These are phyloP conservation scores for Didymella lethalis DNA, from an alignment of 2,329 filamentous ascomycete genomes.

Conservation along the genomic window DNA sequence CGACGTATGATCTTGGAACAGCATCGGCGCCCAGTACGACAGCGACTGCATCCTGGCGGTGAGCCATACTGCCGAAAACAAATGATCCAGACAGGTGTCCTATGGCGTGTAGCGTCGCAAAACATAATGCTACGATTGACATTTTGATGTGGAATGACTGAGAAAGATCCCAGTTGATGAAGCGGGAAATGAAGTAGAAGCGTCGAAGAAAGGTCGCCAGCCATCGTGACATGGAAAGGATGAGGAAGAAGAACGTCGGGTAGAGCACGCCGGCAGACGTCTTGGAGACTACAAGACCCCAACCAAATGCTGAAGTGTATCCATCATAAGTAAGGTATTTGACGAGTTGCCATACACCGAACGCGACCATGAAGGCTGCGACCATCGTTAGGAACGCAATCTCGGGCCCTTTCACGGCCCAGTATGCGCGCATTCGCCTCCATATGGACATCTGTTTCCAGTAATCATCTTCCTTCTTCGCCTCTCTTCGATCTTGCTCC, in stretches of 20 bases:
- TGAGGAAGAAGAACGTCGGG: conserved; percentile 66
- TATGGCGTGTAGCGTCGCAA: conserved; percentile 63
- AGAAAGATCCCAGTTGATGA: conserved; percentile 66
- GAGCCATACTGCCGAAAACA: conserved; percentile 57
- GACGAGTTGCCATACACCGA: conserved; percentile 64
- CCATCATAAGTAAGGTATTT: conserved; percentile 58
- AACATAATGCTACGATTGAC: conserved; percentile 58
- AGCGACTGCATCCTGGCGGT: conserved; percentile 57
- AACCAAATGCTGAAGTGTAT: conserved; percentile 62
- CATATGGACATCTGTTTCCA: conserved; percentile 56
- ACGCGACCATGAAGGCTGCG: conserved; percentile 57
- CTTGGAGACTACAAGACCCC: conserved; percentile 65
- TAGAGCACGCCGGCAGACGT: conserved; percentile 64
- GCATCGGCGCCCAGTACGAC: conserved; percentile 55
- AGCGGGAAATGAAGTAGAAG: conserved; percentile 61
- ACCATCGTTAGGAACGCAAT: conserved; percentile 61
- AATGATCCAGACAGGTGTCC: conserved; percentile 64
- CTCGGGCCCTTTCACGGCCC: conserved; percentile 64
- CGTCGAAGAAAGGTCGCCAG: conserved; percentile 62
- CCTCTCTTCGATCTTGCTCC: conserved; percentile 58
- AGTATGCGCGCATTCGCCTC: conserved; percentile 61
- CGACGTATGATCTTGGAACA: conserved; percentile 56
- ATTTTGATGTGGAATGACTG: conserved; percentile 66
- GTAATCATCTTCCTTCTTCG: conserved; percentile 58
- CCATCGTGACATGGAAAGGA: conserved; percentile 66